Evolutionary conservation across 2,329 filamentous ascomycete genomes (phyloP), one percentile per base, ranked within the genome.

Genomic region (Basipetospora chlamydospora): DNA sequence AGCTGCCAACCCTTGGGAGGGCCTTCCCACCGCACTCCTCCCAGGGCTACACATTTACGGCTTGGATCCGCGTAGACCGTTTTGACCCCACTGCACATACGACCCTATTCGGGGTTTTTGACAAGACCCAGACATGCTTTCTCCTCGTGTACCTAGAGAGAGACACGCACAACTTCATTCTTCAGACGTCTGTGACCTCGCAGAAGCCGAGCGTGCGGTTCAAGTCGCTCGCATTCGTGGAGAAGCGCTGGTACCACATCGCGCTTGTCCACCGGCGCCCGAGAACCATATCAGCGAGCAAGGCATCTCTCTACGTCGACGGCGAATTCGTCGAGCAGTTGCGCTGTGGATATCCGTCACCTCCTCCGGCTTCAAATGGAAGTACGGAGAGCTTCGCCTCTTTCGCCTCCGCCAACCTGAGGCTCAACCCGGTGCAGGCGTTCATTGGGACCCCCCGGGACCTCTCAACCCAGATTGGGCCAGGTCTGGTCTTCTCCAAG

Each of bases 91-190:
- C 73, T 31, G 77, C 81, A 12, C 90, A 98, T 54, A 98, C 90
- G 0, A 98, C 90, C 0, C 70, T 98, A 11, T 98, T 98, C 54
- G 90, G 90, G 18, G 84, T 90, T 7, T 96, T 92, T 55, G 90
- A 98, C 57, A 68, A 79, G 3, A 85, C 76, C 5, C 88, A 96
- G 55, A 85, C 83, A 5, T 98, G 90, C 56, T 98, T 98, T 50
- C 61, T 98, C 25, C 73, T 98, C 46, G 78, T 86, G 41, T 98
- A 98, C 51, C 67, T 98, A 26, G 92, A 98, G 54, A 86, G 80
- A 51, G 87, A 95, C 53, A 93, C 85, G 2, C 82, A 73, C 42
- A 90, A 94, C 57, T 81, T 98, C 46, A 98, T 98, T 46, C 64
- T 98, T 5, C 90, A 98, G 58, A 96, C 92, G 6, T 95, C 90